Conservation (phyloP, 805 yeast species). For the Saccharomycopsis babjevae region DNA sequence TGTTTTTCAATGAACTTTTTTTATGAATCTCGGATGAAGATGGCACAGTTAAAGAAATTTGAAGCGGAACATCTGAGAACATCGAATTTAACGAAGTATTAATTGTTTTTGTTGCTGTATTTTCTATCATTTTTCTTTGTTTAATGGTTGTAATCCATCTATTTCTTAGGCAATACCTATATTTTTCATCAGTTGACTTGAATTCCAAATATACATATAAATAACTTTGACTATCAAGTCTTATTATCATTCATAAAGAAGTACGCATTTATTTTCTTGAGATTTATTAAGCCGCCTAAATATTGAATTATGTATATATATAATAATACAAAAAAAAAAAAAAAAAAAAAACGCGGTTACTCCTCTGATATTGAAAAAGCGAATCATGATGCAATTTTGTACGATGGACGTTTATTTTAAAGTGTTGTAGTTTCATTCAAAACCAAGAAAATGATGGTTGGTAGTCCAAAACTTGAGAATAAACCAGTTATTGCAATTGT, state of each 20-base stretch:
- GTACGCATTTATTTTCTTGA: background rate
- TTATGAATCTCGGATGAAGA: background rate
- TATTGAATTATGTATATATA: background rate
- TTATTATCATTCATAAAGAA: too few relatives aligned
- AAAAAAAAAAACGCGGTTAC: background rate
- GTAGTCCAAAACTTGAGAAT: background rate
- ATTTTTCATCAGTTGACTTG: too few relatives aligned
- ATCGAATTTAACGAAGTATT: background rate
- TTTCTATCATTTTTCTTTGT: background rate
- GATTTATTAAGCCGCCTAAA: background rate
- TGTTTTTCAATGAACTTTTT: background rate
- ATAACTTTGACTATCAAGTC: too few relatives aligned
- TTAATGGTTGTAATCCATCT: background rate
- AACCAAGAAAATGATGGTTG: background rate
- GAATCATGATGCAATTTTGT: background rate
- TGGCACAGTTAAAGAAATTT: constrained; percentile 15
- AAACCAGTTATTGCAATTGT: constrained; percentile 56
- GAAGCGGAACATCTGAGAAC: constrained; percentile 13
- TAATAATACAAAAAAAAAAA: background rate
- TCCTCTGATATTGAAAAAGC: background rate
- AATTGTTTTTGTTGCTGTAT: background rate
- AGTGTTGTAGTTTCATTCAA: background rate
- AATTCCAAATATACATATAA: too few relatives aligned
- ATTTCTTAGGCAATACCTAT: too few relatives aligned
- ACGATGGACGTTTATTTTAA: too few relatives aligned